These are phyloP conservation scores for Haberlea rhodopensis DNA, from an alignment of 257 asterid species.

Conservation along the genomic window DNA sequence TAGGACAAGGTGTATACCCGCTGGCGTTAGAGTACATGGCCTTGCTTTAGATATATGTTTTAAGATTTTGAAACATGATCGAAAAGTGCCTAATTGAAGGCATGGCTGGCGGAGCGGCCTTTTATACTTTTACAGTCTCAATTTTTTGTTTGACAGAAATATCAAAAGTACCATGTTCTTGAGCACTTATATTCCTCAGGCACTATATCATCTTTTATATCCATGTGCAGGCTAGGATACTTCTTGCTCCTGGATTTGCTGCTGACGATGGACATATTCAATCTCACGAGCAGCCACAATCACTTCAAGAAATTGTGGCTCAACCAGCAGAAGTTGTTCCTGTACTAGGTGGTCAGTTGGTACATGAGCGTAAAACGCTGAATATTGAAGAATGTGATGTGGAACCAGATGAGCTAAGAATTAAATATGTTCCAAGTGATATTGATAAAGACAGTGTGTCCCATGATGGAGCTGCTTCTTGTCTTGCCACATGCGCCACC, in stretches of 20 bases:
- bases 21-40: background rate
- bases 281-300: slow-evolving; percentile 34
- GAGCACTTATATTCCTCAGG: slow-evolving; percentile 2
- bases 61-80: background rate
- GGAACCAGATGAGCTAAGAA: slow-evolving; percentile 35
- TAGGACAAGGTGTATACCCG: background rate
- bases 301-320: slow-evolving; percentile 29
- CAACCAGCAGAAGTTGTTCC: slow-evolving; percentile 35
- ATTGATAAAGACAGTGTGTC: slow-evolving; percentile 57
- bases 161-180: background rate
- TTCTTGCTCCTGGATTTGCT: slow-evolving; percentile 56
- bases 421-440: slow-evolving; percentile 36
- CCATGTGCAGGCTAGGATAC: slow-evolving; percentile 79
- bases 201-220: slow-evolving; percentile 14
- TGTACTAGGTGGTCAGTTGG: slow-evolving; percentile 24
- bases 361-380: slow-evolving; percentile 33
- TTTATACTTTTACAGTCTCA: background rate
- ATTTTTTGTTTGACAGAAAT: background rate
- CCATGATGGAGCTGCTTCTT: no score
- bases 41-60: background rate
- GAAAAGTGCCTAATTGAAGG: slow-evolving; percentile 4
- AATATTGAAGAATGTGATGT: slow-evolving; percentile 31
- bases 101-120: background rate
- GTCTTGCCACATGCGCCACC: no score
- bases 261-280: slow-evolving; percentile 40